A percentile compares a stretch with the other conserved stretches of the same genome.
phyloP scores from a whole-genome alignment of 805 yeast species.

The Candida ipomoeae region DNA sequence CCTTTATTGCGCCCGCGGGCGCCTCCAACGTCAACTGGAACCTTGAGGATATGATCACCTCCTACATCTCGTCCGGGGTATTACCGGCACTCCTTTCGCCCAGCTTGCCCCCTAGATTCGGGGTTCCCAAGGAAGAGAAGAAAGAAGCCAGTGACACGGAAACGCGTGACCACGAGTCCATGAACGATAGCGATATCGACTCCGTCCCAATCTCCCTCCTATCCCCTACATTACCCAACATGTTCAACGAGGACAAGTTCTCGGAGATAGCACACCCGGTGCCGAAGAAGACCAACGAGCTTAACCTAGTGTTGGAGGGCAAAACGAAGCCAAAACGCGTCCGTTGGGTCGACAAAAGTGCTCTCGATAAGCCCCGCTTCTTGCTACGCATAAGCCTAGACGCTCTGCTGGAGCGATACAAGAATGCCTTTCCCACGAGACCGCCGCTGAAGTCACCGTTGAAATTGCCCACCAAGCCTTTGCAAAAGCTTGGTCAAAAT shows the following conservation, averaged over 20 bases:
- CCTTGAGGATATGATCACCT: slow-evolving; percentile 34
- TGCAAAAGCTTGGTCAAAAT: neutral
- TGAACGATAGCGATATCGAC: slow-evolving; percentile 21
- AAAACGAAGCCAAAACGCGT: slow-evolving; percentile 8
- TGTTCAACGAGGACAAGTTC: slow-evolving; percentile 16
- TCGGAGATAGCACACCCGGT: slow-evolving; percentile 13
- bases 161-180: slow-evolving; percentile 6
- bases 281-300: slow-evolving; percentile 17
- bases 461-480: neutral
- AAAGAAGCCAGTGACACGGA: neutral
- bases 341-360: slow-evolving; percentile 31
- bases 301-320: slow-evolving; percentile 6
- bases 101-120: slow-evolving; percentile 28
- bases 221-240: slow-evolving; percentile 32
- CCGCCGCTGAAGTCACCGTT: neutral
- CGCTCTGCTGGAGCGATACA: slow-evolving; percentile 16
- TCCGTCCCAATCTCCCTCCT: slow-evolving; percentile 28
- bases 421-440: slow-evolving; percentile 5
- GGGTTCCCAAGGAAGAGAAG: neutral
- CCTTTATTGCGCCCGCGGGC: slow-evolving; percentile 6
- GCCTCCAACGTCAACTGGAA: slow-evolving; percentile 26
- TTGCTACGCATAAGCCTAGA: slow-evolving; percentile 24
- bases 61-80: slow-evolving; percentile 29
- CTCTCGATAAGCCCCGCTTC: slow-evolving; percentile 23
- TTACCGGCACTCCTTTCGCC: slow-evolving; percentile 41